These are phyloP conservation scores for Scleroderma bovista DNA, from an alignment of 768 basidiomycete species.

Conservation along the genomic window DNA sequence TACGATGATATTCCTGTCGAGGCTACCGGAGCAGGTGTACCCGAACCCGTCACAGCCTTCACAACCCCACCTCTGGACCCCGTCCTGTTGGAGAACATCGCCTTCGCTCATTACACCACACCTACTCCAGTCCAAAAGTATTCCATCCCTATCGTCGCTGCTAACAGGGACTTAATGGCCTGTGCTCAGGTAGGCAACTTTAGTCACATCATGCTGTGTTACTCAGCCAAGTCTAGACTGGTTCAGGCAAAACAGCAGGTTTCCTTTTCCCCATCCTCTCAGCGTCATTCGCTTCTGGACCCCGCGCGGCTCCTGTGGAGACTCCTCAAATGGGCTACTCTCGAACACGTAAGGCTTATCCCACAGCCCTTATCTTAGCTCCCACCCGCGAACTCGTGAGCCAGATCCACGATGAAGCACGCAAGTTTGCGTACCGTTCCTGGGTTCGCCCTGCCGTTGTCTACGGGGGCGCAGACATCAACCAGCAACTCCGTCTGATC, in stretches of 20 bases:
- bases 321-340: constrained; percentile 44
- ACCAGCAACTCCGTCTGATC: constrained; percentile 85
- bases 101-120: constrained; percentile 84
- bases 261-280: constrained; percentile 99
- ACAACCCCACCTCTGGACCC: constrained; percentile 86
- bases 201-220: constrained; percentile 7
- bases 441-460: constrained; percentile 99
- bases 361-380: constrained; percentile 94
- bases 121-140: constrained; percentile 99
- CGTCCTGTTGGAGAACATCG: constrained; percentile 93
- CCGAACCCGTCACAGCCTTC: constrained; percentile 87
- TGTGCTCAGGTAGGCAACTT: constrained; percentile 70
- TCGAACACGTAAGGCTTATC: constrained; percentile 84
- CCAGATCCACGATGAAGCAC: constrained; percentile 98
- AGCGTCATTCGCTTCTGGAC: constrained; percentile 82
- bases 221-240: constrained; percentile 57
- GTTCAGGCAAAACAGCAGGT: constrained; percentile 98
- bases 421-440: constrained; percentile 98
- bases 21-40: constrained; percentile 95
- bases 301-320: constrained; percentile 60
- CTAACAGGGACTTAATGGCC: constrained; percentile 87
- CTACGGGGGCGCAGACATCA: constrained; percentile 98
- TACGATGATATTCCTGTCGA: constrained; percentile 99
- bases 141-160: constrained; percentile 96
- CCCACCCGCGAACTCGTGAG: constrained; percentile 98